Evolutionary conservation across 2,329 filamentous ascomycete genomes (phyloP), one percentile per base, ranked within the genome.

Genomic region (Kalaharituber pfeilii): DNA sequence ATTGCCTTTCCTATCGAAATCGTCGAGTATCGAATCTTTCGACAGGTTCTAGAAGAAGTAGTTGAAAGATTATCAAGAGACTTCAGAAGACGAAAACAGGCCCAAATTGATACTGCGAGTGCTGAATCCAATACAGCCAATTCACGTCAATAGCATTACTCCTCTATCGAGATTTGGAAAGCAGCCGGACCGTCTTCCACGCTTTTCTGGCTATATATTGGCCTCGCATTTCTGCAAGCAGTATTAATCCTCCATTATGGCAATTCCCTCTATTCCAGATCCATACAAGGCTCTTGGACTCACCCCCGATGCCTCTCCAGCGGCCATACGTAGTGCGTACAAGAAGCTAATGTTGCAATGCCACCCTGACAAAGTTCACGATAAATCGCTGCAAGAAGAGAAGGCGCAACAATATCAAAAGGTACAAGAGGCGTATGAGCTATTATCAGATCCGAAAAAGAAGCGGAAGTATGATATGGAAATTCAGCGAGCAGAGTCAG

Each of bases 371-470:
- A 94, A 94, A 71, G 79, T 94, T 59, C 81, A 86, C 61, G 79
- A 94, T 64, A 79, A 82, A 52, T 73, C 78, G 15, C 72, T 84
- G 64, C 93, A 91, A 69, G 78, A 79, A 56, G 72, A 79, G 62
- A 93, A 88, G 68, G 80, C 84, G 63, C 81, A 86, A 62, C 82
- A 94, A 69, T 98, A 96, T 65, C 87, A 95, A 69, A 81, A 80
- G 66, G 85, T 96, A 29, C 88, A 95, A 68, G 79, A 88, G 63
- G 88, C 91, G 51, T 98, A 94, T 69, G 91, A 96, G 69, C 74
- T 91, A 27, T 77, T 98, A 57, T 84, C 79, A 64, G 82, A 95
- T 66, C 83, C 89, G 26, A 73, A 71, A 5, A 79, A 81, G 66
- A 75, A 86, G 56, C 69, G 72, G 56, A 79, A 80, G 61, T 94